These are phyloP conservation scores for Scenedesmus sp. DNA, from an alignment of 163 green algal genomes.

Conservation along the genomic window DNA sequence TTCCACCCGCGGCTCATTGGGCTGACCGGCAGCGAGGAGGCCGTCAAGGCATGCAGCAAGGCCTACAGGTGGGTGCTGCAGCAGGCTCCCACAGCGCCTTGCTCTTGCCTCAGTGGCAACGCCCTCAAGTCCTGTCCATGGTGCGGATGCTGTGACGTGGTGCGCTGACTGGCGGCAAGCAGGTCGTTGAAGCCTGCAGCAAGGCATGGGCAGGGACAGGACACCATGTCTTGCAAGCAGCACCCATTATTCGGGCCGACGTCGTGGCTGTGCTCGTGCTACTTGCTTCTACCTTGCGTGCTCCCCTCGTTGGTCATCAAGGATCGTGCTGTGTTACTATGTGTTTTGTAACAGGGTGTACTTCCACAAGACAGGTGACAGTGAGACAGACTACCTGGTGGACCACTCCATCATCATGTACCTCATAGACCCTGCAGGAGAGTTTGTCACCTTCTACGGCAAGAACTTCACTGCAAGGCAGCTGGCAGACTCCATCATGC, in stretches of 20 bases:
- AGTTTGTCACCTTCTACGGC: conserved; percentile 99
- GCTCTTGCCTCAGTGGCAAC: background rate
- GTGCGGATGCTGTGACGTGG: background rate
- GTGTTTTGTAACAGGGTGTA: conserved; percentile 71
- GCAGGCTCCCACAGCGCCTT: background rate
- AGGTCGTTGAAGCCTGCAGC: background rate
- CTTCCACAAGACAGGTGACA: conserved; percentile 80
- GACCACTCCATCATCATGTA: conserved; percentile 99
- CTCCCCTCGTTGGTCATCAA: background rate
- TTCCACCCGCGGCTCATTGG: conserved; percentile 97
- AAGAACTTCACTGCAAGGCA: conserved; percentile 48
- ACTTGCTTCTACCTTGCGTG: background rate
- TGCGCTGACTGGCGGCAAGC: background rate
- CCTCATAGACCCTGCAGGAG: conserved; percentile 92
- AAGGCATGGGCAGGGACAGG: background rate
- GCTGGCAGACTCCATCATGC: conserved; percentile 50
- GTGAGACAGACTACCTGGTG: conserved; percentile 93
- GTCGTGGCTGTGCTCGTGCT: background rate
- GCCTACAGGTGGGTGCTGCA: conserved; percentile 83
- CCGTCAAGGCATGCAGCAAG: conserved; percentile 81
- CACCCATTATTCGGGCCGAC: background rate
- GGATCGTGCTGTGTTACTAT: background rate
- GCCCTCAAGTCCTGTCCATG: background rate
- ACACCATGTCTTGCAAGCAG: background rate
- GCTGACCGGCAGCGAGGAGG: conserved; percentile 89